Conservation (phyloP, 2,329 filamentous ascomycete genomes). For the Venturia carpophila region DNA sequence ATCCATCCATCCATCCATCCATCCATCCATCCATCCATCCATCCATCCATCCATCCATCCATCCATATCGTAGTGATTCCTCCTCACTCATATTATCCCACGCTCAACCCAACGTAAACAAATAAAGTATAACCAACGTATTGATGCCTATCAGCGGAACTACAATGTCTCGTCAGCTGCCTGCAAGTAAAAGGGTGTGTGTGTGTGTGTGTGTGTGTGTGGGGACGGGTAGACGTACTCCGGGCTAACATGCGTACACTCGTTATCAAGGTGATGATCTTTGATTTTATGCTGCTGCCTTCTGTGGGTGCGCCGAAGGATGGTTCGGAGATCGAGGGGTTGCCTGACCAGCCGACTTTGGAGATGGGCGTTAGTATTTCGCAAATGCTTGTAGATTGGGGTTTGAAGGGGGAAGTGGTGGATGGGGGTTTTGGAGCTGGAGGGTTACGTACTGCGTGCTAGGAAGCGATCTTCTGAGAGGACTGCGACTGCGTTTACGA, state of each 20-base stretch:
- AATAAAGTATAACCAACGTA: conserved; percentile 73
- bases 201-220: too few species aligned
- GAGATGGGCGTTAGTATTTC: not conserved
- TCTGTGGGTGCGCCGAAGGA: conserved; percentile 65
- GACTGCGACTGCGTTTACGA: conserved; percentile 88
- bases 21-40: too few species aligned
- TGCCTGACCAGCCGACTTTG: conserved; percentile 69
- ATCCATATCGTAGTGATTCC: not conserved
- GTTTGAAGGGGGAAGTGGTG: not conserved
- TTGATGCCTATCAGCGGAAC: conserved; percentile 83
- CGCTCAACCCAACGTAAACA: conserved; percentile 62
- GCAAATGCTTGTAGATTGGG: not conserved
- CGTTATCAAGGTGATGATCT: conserved; percentile 81
- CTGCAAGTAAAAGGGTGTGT: not conserved
- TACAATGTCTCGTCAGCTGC: conserved; percentile 29
- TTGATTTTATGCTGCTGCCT: conserved; percentile 74
- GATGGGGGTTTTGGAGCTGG: not conserved
- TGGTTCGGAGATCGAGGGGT: conserved; percentile 54
- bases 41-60: too few species aligned
- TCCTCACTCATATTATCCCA: not conserved
- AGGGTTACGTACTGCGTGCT: conserved; percentile 55
- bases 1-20: too few species aligned
- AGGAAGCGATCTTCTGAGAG: conserved; percentile 94
- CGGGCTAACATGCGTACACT: conserved; percentile 88
- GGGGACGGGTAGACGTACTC: conserved; percentile 49